Conservation (phyloP, 139 green algal species). For the Chlorella sp. region DNA sequence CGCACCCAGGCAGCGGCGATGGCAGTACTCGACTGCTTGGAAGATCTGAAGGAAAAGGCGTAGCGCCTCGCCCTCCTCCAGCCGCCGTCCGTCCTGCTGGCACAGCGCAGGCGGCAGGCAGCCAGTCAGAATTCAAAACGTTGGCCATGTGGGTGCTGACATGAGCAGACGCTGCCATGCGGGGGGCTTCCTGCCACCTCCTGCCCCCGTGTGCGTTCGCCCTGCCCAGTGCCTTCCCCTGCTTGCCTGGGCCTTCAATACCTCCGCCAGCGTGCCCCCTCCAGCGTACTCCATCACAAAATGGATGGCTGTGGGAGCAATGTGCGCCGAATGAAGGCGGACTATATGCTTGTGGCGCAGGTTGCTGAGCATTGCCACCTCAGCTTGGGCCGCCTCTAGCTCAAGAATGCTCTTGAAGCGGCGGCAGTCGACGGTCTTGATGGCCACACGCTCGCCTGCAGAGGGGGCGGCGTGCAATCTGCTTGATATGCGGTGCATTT, state of each 20-base stretch:
- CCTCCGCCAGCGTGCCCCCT: constrained; percentile 64
- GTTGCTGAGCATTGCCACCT: constrained; percentile 70
- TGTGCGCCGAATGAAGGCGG: constrained; percentile 63
- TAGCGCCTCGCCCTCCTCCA: constrained; percentile 66
- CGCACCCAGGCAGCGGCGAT: constrained; percentile 38
- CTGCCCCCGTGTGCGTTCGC: too few species aligned
- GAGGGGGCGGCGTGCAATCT: too few species aligned
- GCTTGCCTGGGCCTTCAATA: constrained; percentile 34
- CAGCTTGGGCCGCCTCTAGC: constrained; percentile 40
- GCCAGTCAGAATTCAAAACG: neutral
- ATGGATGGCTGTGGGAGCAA: constrained; percentile 66
- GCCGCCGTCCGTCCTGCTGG: constrained; percentile 40
- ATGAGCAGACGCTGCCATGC: too few species aligned
- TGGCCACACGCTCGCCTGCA: constrained; percentile 51
- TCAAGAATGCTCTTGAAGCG: constrained; percentile 74
- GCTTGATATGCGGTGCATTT: too few species aligned
- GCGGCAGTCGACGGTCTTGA: constrained; percentile 76
- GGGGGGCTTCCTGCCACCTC: too few species aligned
- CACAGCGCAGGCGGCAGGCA: too few species aligned
- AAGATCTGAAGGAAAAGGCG: constrained; percentile 73
- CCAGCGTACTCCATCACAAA: constrained; percentile 84
- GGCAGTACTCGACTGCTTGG: constrained; percentile 80
- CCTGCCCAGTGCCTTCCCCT: too few species aligned
- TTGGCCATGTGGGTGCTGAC: neutral
- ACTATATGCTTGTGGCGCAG: constrained; percentile 84